Evolutionary conservation across 192 early-diverging fungal species (phyloP).

Genomic region (Rhizoclosmatium globosum): DNA sequence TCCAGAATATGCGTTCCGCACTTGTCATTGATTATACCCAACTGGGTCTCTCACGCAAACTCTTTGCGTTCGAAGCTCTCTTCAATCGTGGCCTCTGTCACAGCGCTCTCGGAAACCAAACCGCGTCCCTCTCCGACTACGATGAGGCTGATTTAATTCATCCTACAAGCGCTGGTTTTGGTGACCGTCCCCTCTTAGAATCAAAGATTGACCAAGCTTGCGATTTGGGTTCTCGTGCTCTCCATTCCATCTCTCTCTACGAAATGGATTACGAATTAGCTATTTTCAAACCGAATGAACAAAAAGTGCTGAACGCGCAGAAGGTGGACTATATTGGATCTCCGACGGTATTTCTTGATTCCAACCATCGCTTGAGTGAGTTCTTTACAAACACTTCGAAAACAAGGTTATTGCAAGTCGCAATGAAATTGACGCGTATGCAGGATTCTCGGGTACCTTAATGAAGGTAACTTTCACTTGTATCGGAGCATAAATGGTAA

Average conservation of each 20-base stretch:
- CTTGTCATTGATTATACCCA: constrained; percentile 94
- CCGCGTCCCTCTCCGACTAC: constrained; percentile 77
- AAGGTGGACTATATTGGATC: constrained; percentile 82
- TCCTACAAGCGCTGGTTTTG: constrained; percentile 11
- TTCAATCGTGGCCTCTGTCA: constrained; percentile 91
- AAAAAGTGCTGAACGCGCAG: constrained; percentile 84
- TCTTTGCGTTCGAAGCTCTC: constrained; percentile 87
- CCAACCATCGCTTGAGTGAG: constrained; percentile 60
- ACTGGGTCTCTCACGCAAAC: constrained; percentile 88
- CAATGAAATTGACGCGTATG: constrained; percentile 65
- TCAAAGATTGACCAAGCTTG: constrained; percentile 56
- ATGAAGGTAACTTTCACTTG: constrained; percentile 40
- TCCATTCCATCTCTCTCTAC: constrained; percentile 45
- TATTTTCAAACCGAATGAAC: constrained; percentile 82
- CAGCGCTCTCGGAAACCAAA: constrained; percentile 75
- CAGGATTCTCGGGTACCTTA: constrained; percentile 67
- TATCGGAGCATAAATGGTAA: too few species aligned
- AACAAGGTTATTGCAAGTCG: constrained; percentile 86
- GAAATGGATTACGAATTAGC: constrained; percentile 72
- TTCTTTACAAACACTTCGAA: constrained; percentile 66
- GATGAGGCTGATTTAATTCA: constrained; percentile 59
- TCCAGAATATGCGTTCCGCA: constrained; percentile 68
- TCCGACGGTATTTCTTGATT: constrained; percentile 82
- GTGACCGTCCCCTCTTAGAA: constrained; percentile 32
- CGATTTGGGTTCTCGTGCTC: constrained; percentile 45